These are phyloP conservation scores for Calocybe gambosa DNA, from an alignment of 1,284 basidiomycete species.

Conservation along the genomic window DNA sequence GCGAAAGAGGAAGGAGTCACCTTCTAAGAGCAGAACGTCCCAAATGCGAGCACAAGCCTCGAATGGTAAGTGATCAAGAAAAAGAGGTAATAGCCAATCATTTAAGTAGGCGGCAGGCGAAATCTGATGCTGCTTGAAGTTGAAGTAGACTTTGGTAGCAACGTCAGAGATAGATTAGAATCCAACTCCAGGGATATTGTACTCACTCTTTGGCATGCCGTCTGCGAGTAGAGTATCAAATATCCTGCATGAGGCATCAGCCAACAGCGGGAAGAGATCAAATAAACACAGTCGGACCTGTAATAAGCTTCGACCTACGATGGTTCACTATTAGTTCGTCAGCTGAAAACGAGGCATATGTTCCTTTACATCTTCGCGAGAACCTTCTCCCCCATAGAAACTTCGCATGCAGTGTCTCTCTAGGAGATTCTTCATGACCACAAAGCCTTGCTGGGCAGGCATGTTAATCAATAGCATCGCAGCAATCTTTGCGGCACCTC, in stretches of 20 bases:
- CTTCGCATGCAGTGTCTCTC: constrained; percentile 82
- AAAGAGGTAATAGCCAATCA: constrained; percentile 78
- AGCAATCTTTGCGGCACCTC: constrained; percentile 67
- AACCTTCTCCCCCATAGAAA: constrained; percentile 70
- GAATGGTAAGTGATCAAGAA: constrained; percentile 84
- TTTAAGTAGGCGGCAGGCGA: constrained; percentile 73
- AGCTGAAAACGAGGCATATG: constrained; percentile 5
- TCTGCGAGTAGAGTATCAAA: constrained; percentile 91
- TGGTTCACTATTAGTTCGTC: constrained; percentile 14
- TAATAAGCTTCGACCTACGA: constrained; percentile 76
- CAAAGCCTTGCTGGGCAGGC: constrained; percentile 73
- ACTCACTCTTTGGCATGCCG: constrained; percentile 87
- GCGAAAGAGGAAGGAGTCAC: constrained; percentile 84
- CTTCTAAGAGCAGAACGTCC: constrained; percentile 85
- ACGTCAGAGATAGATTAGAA: constrained; percentile 4
- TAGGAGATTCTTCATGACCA: constrained; percentile 84
- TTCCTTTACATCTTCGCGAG: constrained; percentile 74
- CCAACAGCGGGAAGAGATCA: constrained; percentile 12
- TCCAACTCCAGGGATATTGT: background rate
- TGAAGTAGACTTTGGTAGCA: constrained; percentile 74
- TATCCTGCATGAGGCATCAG: constrained; percentile 49
- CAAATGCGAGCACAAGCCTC: constrained; percentile 84
- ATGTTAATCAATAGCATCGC: constrained; percentile 91
- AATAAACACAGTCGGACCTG: constrained; percentile 22
- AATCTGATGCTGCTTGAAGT: constrained; percentile 89